Base-by-base conservation (phyloP, 106 monocot genomes). In the Acorus calamus region DNA sequence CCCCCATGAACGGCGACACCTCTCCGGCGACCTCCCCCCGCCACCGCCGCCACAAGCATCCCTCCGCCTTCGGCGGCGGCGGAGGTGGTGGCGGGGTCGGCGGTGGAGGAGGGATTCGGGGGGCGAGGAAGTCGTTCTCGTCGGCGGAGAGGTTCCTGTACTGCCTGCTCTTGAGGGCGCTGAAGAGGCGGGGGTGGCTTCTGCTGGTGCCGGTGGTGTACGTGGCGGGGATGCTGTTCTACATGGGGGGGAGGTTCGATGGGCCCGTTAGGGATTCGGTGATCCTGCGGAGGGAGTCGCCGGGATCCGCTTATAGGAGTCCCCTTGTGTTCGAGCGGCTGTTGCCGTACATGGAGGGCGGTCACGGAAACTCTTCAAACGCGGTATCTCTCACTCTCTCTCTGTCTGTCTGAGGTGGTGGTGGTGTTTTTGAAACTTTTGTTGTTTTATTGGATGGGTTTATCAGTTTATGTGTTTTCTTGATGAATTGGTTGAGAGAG, bases 301-400 rank as follows among this genome's bases (percentile, higher is more conserved):
- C 82, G 11, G 91, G 96, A 7, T 78, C 91, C 41, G 74, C 81
- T 42, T 92, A 98, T 66, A 56, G 78, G 68, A 98, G 91, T 56
- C 76, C 80, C 4, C 76, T 68, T 65, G 76, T 98, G 53, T 98
- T 88, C 65, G 66, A 79, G 71, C 81, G 71, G 59, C 79, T 98
- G 44, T 81, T 71, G 85, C 85, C 87, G 0, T 53, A 28, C 54
- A 81, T 98, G 80, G 69, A 77, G 67, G 73, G 74, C 14, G 87
- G 83, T 51, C 57, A 68, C 2, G 74, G 53, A 14, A 88, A 85
- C 50, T 78, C 63, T 63, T 74, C 85, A 11, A 78, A 87, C 58
- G 77, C 87, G 82, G 91, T 98, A 68, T 47, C 9, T 14, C 56
- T 64, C 64, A 13, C 49, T 5, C 59, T 44, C 4, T 6, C 45